Conservation (phyloP, 2,329 filamentous ascomycete genomes). For the Neonectria hederae region DNA sequence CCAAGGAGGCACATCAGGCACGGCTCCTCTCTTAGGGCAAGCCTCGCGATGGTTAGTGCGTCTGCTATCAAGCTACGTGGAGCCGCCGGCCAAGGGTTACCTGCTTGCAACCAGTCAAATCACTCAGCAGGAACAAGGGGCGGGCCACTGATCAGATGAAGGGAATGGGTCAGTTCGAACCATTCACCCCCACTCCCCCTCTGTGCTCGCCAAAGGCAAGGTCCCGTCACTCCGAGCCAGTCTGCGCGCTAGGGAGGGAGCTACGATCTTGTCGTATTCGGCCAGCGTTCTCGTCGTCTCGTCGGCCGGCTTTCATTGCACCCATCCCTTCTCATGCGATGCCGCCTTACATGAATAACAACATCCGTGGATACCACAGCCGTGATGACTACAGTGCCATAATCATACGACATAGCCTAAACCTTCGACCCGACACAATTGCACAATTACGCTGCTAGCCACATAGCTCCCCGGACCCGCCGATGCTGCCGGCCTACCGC, state of each 20-base stretch:
- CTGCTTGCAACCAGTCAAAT: constrained; percentile 2
- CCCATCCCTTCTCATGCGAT: background rate
- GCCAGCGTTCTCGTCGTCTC: background rate
- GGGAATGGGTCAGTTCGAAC: constrained; percentile 12
- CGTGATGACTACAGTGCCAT: background rate
- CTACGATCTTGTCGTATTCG: constrained; percentile 18
- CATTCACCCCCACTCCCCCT: constrained; percentile 15
- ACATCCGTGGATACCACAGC: background rate
- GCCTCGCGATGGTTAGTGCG: constrained; percentile 6
- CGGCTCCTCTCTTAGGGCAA: background rate
- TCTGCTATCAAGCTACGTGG: constrained; percentile 16
- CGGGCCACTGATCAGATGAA: constrained; percentile 19
- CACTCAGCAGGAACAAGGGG: background rate
- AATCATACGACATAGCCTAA: background rate
- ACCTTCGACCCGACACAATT: background rate
- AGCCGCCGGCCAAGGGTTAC: constrained; percentile 1
- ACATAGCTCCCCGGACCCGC: background rate
- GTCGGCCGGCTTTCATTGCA: background rate
- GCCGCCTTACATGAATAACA: background rate
- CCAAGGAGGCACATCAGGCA: background rate
- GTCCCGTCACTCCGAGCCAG: constrained; percentile 11
- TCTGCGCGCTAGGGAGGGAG: background rate
- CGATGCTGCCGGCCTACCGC: too few species aligned
- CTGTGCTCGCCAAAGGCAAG: constrained; percentile 4
- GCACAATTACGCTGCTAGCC: background rate